phyloP scores from a whole-genome alignment of 2,329 filamentous ascomycete genomes.

The Aspergillus sclerotialis region DNA sequence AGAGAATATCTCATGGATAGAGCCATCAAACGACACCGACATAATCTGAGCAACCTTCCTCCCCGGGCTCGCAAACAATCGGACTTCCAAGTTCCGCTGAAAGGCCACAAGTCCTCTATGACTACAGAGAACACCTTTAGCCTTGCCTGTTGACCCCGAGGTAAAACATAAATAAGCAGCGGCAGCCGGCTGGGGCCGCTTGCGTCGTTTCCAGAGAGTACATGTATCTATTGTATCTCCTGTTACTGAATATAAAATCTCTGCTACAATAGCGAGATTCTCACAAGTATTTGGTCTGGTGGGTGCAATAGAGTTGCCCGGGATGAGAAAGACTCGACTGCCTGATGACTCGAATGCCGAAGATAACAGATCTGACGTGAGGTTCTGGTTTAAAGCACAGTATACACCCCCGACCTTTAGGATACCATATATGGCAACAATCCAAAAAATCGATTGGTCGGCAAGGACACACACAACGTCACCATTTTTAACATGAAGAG shows the following conservation, averaged over 20 bases:
- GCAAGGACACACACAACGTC: constrained; percentile 7
- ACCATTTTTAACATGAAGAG: constrained; percentile 1
- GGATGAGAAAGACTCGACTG: too few species aligned
- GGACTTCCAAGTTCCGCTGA: constrained; percentile 24
- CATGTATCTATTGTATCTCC: too few species aligned
- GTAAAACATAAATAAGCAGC: constrained; percentile 40
- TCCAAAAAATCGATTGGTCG: constrained; percentile 12
- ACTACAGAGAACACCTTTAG: constrained; percentile 17
- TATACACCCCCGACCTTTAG: constrained; percentile 6
- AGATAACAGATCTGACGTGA: constrained; percentile 17
- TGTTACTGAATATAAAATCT: too few species aligned
- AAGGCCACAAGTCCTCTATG: constrained; percentile 33
- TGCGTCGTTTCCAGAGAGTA: not conserved
- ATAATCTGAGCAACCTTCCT: constrained; percentile 34
- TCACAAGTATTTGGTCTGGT: too few species aligned
- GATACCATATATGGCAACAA: constrained; percentile 4
- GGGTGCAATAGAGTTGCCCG: too few species aligned
- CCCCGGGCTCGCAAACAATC: constrained; percentile 27
- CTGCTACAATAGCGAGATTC: too few species aligned
- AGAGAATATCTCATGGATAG: constrained; percentile 38
- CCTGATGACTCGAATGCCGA: not conserved
- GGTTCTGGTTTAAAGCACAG: too few species aligned
- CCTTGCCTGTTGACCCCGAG: constrained; percentile 25
- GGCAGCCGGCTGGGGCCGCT: not conserved
- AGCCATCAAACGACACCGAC: constrained; percentile 40